phyloP scores from a whole-genome alignment of 2,329 filamentous ascomycete species.

The Coleophoma eucalyptorum region DNA sequence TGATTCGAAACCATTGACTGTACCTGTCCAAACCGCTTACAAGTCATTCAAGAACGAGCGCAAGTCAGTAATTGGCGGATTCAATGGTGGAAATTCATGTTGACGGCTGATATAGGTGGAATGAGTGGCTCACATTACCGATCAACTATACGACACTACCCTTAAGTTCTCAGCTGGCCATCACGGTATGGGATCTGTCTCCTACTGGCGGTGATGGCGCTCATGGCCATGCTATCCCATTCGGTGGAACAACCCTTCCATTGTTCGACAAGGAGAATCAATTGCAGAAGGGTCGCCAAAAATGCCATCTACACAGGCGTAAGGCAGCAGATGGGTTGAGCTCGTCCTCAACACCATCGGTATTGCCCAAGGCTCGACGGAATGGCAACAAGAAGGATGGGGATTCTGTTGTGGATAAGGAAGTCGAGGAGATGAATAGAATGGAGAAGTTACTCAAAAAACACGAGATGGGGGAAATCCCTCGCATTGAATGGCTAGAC shows the following conservation, averaged over 20 bases:
- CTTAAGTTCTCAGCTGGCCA: constrained; percentile 76
- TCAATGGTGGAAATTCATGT: not conserved
- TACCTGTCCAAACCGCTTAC: constrained; percentile 89
- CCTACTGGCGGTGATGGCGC: constrained; percentile 69
- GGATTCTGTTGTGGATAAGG: constrained; percentile 54
- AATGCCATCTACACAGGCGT: constrained; percentile 80
- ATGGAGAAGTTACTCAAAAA: constrained; percentile 92
- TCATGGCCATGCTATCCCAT: constrained; percentile 78
- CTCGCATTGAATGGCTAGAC: constrained; percentile 91
- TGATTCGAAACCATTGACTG: constrained; percentile 89
- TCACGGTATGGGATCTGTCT: constrained; percentile 93
- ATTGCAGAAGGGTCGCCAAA: constrained; percentile 85
- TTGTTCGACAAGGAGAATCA: constrained; percentile 94
- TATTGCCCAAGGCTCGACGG: constrained; percentile 50
- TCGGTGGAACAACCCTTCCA: constrained; percentile 87
- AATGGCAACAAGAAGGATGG: constrained; percentile 39
- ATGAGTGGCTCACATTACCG: constrained; percentile 91
- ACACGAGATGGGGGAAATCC: constrained; percentile 96
- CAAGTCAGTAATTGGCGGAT: constrained; percentile 36
- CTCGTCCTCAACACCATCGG: constrained; percentile 73
- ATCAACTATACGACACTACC: constrained; percentile 81
- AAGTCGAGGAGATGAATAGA: constrained; percentile 81
- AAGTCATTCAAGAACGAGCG: constrained; percentile 78
- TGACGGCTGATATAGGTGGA: constrained; percentile 61
- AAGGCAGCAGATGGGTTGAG: constrained; percentile 82